Conservation (phyloP, 148 eudicot genomes). For the Simmondsia chinensis region DNA sequence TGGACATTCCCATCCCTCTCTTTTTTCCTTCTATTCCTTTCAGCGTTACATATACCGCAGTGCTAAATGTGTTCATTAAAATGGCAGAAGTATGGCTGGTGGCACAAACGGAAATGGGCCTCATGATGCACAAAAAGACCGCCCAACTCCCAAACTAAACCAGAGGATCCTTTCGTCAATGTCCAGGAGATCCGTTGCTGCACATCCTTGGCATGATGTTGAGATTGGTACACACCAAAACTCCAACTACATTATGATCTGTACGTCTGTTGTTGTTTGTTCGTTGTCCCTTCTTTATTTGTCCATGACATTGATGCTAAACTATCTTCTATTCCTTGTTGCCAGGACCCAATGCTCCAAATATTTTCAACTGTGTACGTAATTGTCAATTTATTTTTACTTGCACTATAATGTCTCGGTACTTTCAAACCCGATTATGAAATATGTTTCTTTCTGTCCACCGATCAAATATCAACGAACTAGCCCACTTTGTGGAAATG, state of each 20-base stretch:
- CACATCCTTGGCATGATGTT: conserved; percentile 91
- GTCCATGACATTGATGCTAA: neutral
- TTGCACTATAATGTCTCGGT: no score
- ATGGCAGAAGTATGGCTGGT: conserved; percentile 22
- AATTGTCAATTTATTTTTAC: conserved; percentile 1
- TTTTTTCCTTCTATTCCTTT: no score
- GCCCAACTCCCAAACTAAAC: conserved; percentile 40
- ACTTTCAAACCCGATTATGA: no score
- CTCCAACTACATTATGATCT: no score
- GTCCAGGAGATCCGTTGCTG: conserved; percentile 80
- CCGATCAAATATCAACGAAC: no score
- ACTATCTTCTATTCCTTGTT: neutral
- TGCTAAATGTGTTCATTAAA: no score
- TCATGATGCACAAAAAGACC: neutral
- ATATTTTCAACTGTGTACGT: conserved; percentile 47
- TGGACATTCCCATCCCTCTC: neutral
- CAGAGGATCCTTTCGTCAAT: conserved; percentile 68
- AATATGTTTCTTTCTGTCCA: neutral
- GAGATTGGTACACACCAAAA: conserved; percentile 51
- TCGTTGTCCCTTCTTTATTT: neutral
- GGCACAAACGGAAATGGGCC: conserved; percentile 7
- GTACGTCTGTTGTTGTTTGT: neutral
- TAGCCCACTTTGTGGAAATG: no score
- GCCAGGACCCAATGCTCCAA: conserved; percentile 60
- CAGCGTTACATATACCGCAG: no score